Evolutionary conservation across 768 basidiomycete genomes (phyloP).

Genomic region (Punctularia strigosozonata): DNA sequence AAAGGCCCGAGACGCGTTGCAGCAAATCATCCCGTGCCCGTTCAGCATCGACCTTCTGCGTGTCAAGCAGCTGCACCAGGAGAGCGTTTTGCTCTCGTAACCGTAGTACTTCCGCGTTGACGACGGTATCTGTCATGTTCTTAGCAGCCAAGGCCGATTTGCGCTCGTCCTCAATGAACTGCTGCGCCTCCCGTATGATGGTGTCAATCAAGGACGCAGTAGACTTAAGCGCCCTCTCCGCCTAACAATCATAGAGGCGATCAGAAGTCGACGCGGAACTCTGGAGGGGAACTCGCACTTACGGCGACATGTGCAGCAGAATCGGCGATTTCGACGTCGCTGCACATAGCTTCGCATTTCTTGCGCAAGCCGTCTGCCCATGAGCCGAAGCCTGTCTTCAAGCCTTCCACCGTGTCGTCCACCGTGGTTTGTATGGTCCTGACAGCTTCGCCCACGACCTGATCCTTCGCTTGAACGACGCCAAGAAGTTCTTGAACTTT

Average conservation of each 20-base stretch:
- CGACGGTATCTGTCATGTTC: constrained; percentile 31
- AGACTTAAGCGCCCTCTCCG: constrained; percentile 46
- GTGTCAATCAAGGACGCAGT: constrained; percentile 50
- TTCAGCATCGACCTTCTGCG: constrained; percentile 56
- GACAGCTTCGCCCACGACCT: constrained; percentile 40
- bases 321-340: constrained; percentile 29
- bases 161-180: constrained; percentile 45
- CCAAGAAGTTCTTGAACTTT: constrained; percentile 39
- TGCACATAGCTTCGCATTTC: constrained; percentile 35
- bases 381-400: constrained; percentile 37
- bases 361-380: constrained; percentile 45
- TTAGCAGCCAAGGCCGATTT: constrained; percentile 39
- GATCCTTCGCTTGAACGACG: constrained; percentile 44
- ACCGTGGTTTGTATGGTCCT: constrained; percentile 33
- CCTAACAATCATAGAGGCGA: constrained; percentile 17
- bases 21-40: constrained; percentile 63
- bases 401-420: constrained; percentile 37
- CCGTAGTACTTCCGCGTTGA: constrained; percentile 41
- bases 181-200: constrained; percentile 43
- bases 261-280: neutral
- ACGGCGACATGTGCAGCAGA: constrained; percentile 11
- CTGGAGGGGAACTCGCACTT: constrained; percentile 20
- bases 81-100: constrained; percentile 62
- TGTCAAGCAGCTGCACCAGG: constrained; percentile 46
- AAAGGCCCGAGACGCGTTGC: constrained; percentile 59